phyloP scores from a whole-genome alignment of 1,139 yeast genomes.

The Suhomyces guaymorum region DNA sequence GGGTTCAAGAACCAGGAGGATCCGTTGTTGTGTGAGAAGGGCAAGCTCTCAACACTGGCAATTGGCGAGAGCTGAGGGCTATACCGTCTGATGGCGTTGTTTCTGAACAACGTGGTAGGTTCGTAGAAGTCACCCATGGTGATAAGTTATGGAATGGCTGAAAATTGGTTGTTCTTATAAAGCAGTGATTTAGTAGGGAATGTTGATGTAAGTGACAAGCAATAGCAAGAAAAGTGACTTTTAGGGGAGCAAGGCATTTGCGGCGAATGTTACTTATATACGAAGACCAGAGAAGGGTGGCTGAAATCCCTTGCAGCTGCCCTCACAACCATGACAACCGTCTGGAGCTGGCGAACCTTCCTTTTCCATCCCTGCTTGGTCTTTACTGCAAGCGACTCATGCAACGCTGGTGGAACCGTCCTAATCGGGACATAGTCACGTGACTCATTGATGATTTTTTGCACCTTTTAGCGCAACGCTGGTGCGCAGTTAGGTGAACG shows the following conservation, averaged over 20 bases:
- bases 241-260: neutral
- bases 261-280: constrained; percentile 3
- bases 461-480: too few relatives aligned
- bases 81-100: constrained; percentile 44
- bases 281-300: too few relatives aligned
- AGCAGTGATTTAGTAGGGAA: neutral
- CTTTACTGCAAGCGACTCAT: neutral
- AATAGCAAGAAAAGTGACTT: too few relatives aligned
- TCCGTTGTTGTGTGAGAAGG: constrained; percentile 3
- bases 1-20: constrained; percentile 30
- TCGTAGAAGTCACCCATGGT: constrained; percentile 41
- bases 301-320: too few relatives aligned
- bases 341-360: constrained; percentile 8
- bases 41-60: constrained; percentile 26
- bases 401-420: constrained; percentile 15
- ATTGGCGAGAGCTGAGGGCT: constrained; percentile 32
- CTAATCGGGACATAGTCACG: constrained; percentile 6
- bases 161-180: neutral
- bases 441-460: too few relatives aligned
- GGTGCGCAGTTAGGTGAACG: too few relatives aligned
- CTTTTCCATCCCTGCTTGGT: constrained; percentile 1
- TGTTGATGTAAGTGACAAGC: neutral
- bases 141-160: neutral
- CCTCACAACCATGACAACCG: too few relatives aligned
- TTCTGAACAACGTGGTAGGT: constrained; percentile 46